These are phyloP conservation scores for Sporothrix dimorphospora DNA, from an alignment of 2,329 filamentous ascomycete genomes.

Conservation along the genomic window DNA sequence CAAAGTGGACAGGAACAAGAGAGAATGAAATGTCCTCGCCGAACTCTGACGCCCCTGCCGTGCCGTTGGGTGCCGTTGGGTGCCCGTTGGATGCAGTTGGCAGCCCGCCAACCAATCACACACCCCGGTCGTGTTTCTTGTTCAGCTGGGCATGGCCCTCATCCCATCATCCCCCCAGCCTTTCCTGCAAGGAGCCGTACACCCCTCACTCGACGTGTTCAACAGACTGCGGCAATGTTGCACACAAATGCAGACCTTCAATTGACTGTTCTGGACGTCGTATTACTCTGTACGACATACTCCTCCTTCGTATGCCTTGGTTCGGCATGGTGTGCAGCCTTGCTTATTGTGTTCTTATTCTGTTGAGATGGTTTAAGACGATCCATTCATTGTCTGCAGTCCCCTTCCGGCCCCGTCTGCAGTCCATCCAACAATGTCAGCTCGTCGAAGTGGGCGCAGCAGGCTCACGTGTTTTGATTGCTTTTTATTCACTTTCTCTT, in stretches of 20 bases:
- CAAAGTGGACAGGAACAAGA: neutral
- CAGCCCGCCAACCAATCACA: neutral
- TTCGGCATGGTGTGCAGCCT: neutral
- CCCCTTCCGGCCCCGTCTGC: too few relatives aligned
- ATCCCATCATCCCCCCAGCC: neutral
- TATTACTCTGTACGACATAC: neutral
- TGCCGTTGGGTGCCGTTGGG: neutral
- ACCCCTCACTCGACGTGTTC: too few relatives aligned
- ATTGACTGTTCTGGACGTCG: neutral
- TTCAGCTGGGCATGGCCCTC: conserved; percentile 23
- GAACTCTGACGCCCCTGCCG: neutral
- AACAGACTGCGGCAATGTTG: too few relatives aligned
- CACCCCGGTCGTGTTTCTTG: conserved; percentile 20
- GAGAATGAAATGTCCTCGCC: neutral
- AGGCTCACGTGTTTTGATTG: neutral
- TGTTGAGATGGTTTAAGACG: neutral
- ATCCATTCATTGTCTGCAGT: neutral
- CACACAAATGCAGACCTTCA: neutral
- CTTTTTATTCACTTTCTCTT: neutral
- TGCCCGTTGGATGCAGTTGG: neutral
- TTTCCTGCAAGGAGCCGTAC: conserved; percentile 1
- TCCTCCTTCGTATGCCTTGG: neutral
- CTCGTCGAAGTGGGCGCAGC: conserved; percentile 18
- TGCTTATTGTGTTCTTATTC: neutral
- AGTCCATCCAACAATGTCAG: neutral